These are phyloP conservation scores for Avena eriantha DNA, from an alignment of 176 grass and related monocot genomes.

Conservation along the genomic window DNA sequence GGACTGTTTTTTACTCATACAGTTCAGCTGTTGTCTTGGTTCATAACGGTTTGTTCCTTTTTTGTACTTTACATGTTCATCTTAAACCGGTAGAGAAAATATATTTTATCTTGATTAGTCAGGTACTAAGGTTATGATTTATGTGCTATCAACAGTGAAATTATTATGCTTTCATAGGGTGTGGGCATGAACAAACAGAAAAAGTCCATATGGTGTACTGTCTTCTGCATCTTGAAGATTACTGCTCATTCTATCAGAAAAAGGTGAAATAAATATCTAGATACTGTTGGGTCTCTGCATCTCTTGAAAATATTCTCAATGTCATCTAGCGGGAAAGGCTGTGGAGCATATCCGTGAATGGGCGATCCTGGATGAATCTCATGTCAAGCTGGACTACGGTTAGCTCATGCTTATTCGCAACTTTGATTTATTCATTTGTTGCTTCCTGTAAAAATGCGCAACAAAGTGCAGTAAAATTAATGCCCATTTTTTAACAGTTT, in stretches of 20 bases:
- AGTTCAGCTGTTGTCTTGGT: no score
- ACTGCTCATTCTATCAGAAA: not conserved
- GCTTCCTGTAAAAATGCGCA: constrained; percentile 50
- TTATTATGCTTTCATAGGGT: no score
- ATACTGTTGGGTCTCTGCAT: constrained; percentile 74
- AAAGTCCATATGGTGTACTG: no score
- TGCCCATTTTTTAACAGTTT: not conserved
- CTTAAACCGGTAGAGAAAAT: no score
- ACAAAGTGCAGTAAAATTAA: not conserved
- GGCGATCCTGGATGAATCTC: constrained; percentile 67
- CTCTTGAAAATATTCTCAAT: constrained; percentile 73
- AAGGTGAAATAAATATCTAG: constrained; percentile 25
- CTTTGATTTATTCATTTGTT: constrained; percentile 58
- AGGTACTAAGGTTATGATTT: no score
- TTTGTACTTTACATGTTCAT: no score
- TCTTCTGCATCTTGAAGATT: not conserved
- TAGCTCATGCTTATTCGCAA: constrained; percentile 73
- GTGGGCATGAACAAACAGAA: no score
- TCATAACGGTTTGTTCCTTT: no score
- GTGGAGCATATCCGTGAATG: constrained; percentile 55
- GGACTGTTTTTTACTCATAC: no score
- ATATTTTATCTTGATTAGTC: no score
- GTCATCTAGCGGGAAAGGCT: constrained; percentile 55
- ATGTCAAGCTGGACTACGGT: constrained; percentile 76
- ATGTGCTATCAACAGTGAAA: no score